Percentiles rank a stretch among this genome's conserved stretches.
Evolutionary conservation across 2,329 filamentous ascomycete species (phyloP).

Genomic region (Penicillium brasilianum): DNA sequence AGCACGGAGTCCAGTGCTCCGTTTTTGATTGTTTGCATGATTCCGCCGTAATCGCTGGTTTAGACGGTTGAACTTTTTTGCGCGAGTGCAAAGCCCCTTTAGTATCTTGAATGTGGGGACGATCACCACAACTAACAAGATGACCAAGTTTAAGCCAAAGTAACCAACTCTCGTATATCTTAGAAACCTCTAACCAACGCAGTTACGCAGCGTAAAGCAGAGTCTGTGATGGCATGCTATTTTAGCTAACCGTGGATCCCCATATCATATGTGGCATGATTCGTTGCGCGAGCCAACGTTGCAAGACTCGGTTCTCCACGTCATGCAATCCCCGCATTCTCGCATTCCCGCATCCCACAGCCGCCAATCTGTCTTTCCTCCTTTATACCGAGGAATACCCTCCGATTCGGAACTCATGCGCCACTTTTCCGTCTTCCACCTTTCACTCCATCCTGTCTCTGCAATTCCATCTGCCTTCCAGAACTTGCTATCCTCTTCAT

Average conservation of each 20-base stretch:
- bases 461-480: neutral
- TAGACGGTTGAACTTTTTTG: conserved; percentile 3
- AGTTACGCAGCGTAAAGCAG: neutral
- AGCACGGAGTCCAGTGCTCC: neutral
- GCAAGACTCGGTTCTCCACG: conserved; percentile 19
- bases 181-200: neutral
- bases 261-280: neutral
- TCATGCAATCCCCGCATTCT: conserved; percentile 31
- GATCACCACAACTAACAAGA: neutral
- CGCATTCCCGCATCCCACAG: conserved; percentile 20
- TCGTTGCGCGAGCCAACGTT: neutral
- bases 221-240: neutral
- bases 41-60: conserved; percentile 3
- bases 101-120: neutral
- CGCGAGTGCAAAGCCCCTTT: neutral
- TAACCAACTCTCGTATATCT: too few relatives aligned
- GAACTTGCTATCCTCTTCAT: neutral
- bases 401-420: conserved; percentile 14
- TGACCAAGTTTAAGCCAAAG: neutral
- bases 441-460: neutral
- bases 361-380: conserved; percentile 17
- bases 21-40: neutral
- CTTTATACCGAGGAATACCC: conserved; percentile 8
- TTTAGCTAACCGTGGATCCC: conserved; percentile 1
- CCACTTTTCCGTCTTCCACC: conserved; percentile 5